Evolutionary conservation across 2,329 filamentous ascomycete genomes (phyloP).

Genomic region (Fusarium chaquense): DNA sequence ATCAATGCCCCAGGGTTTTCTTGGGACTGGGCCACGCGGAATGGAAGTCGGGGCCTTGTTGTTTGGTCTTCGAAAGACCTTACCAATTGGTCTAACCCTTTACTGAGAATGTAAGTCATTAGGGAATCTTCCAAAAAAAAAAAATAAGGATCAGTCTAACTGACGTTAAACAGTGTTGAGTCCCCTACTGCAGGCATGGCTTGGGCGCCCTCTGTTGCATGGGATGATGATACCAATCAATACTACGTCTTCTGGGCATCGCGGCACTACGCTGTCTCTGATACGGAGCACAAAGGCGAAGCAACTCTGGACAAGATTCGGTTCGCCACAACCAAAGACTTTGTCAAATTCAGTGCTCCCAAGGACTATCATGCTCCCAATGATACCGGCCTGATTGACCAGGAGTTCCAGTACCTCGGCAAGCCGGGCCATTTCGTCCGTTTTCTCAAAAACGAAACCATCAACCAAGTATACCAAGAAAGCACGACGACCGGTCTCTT

Average conservation of each 20-base stretch:
- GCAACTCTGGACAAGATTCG: slow-evolving; percentile 59
- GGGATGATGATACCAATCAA: slow-evolving; percentile 51
- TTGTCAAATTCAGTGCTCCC: slow-evolving; percentile 60
- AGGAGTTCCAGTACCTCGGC: slow-evolving; percentile 61
- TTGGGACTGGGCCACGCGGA: slow-evolving; percentile 53
- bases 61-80: slow-evolving; percentile 54
- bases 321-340: slow-evolving; percentile 64
- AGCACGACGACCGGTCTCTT: slow-evolving; percentile 59
- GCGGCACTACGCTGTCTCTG: slow-evolving; percentile 57
- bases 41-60: slow-evolving; percentile 53
- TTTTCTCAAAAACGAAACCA: slow-evolving; percentile 65
- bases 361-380: slow-evolving; percentile 57
- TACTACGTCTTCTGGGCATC: slow-evolving; percentile 64
- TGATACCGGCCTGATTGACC: slow-evolving; percentile 61
- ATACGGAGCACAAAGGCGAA: slow-evolving; percentile 59
- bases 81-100: slow-evolving; percentile 51
- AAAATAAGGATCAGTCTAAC: background rate
- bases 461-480: slow-evolving; percentile 62
- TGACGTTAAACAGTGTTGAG: slow-evolving; percentile 47
- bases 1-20: slow-evolving; percentile 52
- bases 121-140: rapidly evolving
- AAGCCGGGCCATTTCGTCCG: slow-evolving; percentile 56
- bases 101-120: slow-evolving; percentile 20
- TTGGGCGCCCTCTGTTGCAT: slow-evolving; percentile 55
- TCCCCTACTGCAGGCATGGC: slow-evolving; percentile 53